Conservation (phyloP, 2,329 filamentous ascomycete species). For the Aspergillus cejpii region DNA sequence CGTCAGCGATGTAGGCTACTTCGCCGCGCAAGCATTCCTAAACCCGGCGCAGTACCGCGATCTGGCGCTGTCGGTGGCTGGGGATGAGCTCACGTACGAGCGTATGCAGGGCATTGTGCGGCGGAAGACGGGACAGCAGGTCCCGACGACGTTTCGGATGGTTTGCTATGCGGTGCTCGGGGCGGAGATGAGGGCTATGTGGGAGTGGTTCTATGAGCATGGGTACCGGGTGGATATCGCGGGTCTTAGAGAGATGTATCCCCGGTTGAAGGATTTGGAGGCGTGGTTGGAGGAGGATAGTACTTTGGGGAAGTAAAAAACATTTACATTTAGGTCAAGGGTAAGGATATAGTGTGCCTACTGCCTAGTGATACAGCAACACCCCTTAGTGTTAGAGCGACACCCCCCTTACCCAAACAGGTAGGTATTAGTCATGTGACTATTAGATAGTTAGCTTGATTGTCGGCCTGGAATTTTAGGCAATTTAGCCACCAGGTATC, state of each 20-base stretch:
- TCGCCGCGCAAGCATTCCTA: conserved; percentile 47
- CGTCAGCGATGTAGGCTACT: conserved; percentile 47
- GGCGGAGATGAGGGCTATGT: not conserved
- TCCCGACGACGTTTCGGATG: conserved; percentile 37
- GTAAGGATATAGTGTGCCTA: too few relatives aligned
- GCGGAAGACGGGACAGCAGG: conserved; percentile 40
- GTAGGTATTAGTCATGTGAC: too few relatives aligned
- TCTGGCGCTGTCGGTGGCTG: conserved; percentile 40
- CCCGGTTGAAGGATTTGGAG: conserved; percentile 44
- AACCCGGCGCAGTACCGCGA: conserved; percentile 41
- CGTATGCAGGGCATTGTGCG: conserved; percentile 44
- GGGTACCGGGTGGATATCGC: conserved; percentile 45
- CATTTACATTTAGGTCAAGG: too few relatives aligned
- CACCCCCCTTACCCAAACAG: too few relatives aligned
- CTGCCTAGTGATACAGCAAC: too few relatives aligned
- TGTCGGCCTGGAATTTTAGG: too few relatives aligned
- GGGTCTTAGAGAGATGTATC: conserved; percentile 40
- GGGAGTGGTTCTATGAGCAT: conserved; percentile 40
- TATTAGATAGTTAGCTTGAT: too few relatives aligned
- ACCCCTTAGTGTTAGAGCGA: too few relatives aligned
- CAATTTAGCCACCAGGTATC: too few relatives aligned
- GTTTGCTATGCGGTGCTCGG: conserved; percentile 18
- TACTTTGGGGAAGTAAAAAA: too few relatives aligned
- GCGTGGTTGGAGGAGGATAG: conserved; percentile 47
- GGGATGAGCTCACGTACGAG: conserved; percentile 47